These are phyloP conservation scores for Bryum argenteum DNA, from an alignment of 225 moss, liverwort and hornwort species.

Conservation along the genomic window DNA sequence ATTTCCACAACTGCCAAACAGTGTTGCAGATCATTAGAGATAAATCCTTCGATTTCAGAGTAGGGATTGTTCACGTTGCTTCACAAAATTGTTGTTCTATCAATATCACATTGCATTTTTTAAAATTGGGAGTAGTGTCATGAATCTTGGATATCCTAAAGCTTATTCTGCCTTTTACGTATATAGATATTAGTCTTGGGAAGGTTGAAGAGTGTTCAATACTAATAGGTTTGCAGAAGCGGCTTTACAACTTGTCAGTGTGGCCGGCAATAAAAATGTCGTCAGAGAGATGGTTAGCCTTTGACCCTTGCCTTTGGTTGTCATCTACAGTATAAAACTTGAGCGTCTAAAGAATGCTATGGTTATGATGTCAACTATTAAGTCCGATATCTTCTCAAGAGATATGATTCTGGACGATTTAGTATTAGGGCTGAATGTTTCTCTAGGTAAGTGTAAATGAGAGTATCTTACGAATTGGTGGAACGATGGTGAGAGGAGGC, in stretches of 20 bases:
- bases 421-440: background rate
- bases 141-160: background rate
- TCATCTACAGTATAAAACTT: background rate
- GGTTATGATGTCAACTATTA: background rate
- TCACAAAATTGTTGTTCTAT: background rate
- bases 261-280: background rate
- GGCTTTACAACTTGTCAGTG: no score
- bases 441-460: background rate
- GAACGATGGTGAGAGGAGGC: slow-evolving; percentile 41
- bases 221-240: no score
- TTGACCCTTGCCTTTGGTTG: background rate
- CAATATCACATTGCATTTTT: background rate
- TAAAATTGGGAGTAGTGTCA: background rate
- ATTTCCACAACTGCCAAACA: slow-evolving; percentile 33
- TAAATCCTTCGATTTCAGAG: background rate
- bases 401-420: background rate
- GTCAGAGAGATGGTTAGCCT: background rate
- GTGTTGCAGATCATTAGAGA: background rate
- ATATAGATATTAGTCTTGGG: background rate
- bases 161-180: background rate
- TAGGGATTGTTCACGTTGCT: no score
- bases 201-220: background rate
- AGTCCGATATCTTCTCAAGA: background rate
- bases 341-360: background rate
- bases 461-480: slow-evolving; percentile 41